Evolutionary conservation across 257 asterid species (phyloP).

Genomic region (Forsythia suspensa): DNA sequence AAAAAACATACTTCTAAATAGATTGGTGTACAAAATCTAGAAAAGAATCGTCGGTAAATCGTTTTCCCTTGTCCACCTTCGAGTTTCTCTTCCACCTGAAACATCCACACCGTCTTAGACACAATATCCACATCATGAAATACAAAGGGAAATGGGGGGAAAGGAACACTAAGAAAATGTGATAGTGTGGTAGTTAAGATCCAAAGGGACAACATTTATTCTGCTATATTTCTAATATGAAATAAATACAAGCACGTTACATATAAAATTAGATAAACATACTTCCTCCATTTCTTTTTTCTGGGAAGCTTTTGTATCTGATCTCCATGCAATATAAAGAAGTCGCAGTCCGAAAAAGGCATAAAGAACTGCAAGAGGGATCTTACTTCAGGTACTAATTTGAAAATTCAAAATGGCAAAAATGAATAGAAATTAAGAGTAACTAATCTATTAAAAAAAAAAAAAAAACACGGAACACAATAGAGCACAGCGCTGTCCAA

Average conservation of each 20-base stretch:
- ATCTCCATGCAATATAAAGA: slow-evolving; percentile 92
- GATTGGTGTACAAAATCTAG: slow-evolving; percentile 88
- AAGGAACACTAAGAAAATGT: neutral
- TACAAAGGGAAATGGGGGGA: neutral
- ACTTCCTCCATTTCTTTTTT: slow-evolving; percentile 96
- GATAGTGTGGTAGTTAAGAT: neutral
- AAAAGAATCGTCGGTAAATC: slow-evolving; percentile 61
- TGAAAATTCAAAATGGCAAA: neutral
- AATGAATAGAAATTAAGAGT: neutral
- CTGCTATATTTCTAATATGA: neutral
- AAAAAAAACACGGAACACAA: slow-evolving; percentile 1
- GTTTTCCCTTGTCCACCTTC: slow-evolving; percentile 87
- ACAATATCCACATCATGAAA: neutral
- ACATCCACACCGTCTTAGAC: slow-evolving; percentile 9
- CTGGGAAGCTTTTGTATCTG: slow-evolving; percentile 92
- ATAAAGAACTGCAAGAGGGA: slow-evolving; percentile 76
- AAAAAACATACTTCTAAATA: slow-evolving; percentile 66
- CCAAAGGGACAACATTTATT: neutral
- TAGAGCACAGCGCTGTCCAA: neutral
- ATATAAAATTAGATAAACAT: slow-evolving; percentile 26
- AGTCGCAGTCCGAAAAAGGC: slow-evolving; percentile 88
- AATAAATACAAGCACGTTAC: neutral
- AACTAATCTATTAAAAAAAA: slow-evolving; percentile 7
- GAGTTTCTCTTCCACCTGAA: slow-evolving; percentile 87
- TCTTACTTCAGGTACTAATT: slow-evolving; percentile 13